phyloP scores from a whole-genome alignment of 1,284 basidiomycete genomes.

The Exsudoporus floridanus region DNA sequence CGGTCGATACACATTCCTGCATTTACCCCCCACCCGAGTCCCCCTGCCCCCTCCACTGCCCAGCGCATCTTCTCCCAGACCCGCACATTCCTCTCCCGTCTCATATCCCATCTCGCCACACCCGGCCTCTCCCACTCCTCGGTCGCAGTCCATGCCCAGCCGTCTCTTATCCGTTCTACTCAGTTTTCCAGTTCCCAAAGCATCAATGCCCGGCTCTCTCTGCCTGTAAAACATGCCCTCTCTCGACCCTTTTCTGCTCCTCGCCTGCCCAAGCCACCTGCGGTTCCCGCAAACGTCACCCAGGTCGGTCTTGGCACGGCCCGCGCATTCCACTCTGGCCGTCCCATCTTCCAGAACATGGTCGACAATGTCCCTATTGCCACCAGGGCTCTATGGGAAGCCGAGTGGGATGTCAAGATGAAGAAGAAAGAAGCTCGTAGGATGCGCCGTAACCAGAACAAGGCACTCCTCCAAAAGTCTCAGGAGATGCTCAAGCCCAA shows the following conservation, averaged over 20 bases:
- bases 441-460: constrained; percentile 34
- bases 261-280: constrained; percentile 57
- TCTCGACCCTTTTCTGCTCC: constrained; percentile 42
- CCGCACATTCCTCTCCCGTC: constrained; percentile 51
- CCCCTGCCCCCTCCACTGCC: constrained; percentile 35
- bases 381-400: constrained; percentile 66
- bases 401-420: constrained; percentile 60
- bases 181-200: constrained; percentile 34
- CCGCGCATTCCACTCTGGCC: constrained; percentile 66
- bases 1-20: constrained; percentile 22
- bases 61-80: constrained; percentile 54
- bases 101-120: constrained; percentile 57
- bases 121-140: constrained; percentile 49
- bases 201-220: constrained; percentile 48
- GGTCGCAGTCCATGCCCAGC: constrained; percentile 36
- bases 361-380: constrained; percentile 73
- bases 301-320: constrained; percentile 73
- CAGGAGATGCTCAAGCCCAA: constrained; percentile 41
- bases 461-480: constrained; percentile 14
- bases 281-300: constrained; percentile 47
- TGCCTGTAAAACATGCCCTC: constrained; percentile 52
- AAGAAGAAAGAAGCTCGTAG: constrained; percentile 45
- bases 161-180: constrained; percentile 38
- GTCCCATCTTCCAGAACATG: constrained; percentile 74
- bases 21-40: background rate